These are phyloP conservation scores for Durotheca rogersii DNA, from an alignment of 495 filamentous ascomycete genomes.

Conservation along the genomic window DNA sequence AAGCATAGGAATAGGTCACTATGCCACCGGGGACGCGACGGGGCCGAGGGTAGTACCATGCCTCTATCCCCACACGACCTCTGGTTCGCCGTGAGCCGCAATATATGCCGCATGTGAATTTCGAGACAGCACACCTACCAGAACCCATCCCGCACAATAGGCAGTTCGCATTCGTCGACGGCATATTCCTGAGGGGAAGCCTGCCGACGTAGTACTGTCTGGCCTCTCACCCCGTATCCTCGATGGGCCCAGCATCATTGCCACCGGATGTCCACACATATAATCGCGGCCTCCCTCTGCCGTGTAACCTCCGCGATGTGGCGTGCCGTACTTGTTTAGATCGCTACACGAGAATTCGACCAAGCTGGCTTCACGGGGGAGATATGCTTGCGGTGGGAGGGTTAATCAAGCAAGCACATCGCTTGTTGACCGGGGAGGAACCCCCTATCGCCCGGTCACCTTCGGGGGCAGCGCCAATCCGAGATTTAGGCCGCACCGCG, in stretches of 20 bases:
- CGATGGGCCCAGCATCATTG: constrained; percentile 5
- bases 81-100: constrained; percentile 23
- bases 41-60: constrained; percentile 8
- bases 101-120: constrained; percentile 23
- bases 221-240: constrained; percentile 16
- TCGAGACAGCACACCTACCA: constrained; percentile 13
- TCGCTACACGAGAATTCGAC: constrained; percentile 1
- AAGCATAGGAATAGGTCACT: constrained; percentile 3
- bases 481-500: not conserved
- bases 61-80: constrained; percentile 3
- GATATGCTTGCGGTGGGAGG: not conserved
- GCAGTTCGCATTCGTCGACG: constrained; percentile 16
- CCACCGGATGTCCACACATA: constrained; percentile 30
- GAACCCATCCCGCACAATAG: constrained; percentile 14
- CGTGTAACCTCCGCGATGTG: constrained; percentile 24
- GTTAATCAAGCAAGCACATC: not conserved
- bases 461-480: not conserved
- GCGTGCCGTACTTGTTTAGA: constrained; percentile 12
- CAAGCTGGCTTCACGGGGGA: constrained; percentile 4
- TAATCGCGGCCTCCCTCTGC: constrained; percentile 13
- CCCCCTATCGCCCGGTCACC: not conserved
- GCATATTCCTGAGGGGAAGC: constrained; percentile 25
- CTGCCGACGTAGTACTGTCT: constrained; percentile 29
- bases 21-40: constrained; percentile 5
- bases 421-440: not conserved